Conservation (phyloP, 768 basidiomycete species). For the Paxillus rubicundulus region DNA sequence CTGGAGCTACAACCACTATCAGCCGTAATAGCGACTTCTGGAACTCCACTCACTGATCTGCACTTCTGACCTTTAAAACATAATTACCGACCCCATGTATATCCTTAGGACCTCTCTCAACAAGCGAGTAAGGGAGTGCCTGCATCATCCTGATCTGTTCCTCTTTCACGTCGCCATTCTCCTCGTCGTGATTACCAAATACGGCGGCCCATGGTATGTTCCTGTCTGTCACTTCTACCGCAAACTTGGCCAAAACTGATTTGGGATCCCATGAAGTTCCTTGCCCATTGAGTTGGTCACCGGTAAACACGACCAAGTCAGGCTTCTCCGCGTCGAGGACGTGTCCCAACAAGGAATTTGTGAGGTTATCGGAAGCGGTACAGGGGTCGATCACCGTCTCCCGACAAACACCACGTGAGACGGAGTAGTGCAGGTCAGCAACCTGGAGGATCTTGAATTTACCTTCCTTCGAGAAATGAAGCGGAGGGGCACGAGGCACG, state of each 20-base stretch:
- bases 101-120: conserved; percentile 75
- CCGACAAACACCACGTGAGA: conserved; percentile 71
- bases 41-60: conserved; percentile 67
- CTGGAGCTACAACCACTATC: conserved; percentile 56
- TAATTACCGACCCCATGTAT: conserved; percentile 94
- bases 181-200: conserved; percentile 94
- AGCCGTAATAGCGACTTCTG: background rate
- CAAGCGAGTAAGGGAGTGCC: conserved; percentile 80
- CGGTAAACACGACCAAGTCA: conserved; percentile 87
- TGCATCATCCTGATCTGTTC: conserved; percentile 72
- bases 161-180: conserved; percentile 58
- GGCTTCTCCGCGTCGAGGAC: conserved; percentile 82
- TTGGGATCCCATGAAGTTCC: conserved; percentile 85
- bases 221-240: conserved; percentile 68
- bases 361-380: conserved; percentile 71
- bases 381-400: conserved; percentile 60
- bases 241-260: conserved; percentile 87
- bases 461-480: conserved; percentile 81
- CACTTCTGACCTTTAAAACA: conserved; percentile 77
- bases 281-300: conserved; percentile 94
- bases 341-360: conserved; percentile 65
- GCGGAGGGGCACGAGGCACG: conserved; percentile 68
- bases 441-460: conserved; percentile 88
- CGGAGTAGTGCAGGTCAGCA: conserved; percentile 92
- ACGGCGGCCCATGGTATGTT: conserved; percentile 87